Base-by-base conservation (phyloP, 352 stramenopile species). In the Phytopythium chamaehyphon region DNA sequence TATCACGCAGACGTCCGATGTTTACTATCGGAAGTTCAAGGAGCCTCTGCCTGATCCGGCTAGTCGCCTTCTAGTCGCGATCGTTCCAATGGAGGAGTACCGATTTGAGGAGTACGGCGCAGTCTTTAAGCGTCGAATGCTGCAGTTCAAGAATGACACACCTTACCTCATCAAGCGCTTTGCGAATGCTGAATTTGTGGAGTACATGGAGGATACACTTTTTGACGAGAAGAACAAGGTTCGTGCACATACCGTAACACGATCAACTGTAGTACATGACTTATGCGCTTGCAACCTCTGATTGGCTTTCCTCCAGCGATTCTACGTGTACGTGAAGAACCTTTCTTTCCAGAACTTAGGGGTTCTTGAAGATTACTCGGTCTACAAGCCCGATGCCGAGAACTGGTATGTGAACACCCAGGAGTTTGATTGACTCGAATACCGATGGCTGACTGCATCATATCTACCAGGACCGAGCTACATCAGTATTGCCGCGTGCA, bases 21-120 rank as follows among this genome's bases (percentile, higher is more conserved):
- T 90, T 40, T 88, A 87, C 50, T 93, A 89, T 46, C 77, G 83
- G 39, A 88, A 87, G 40, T 93, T 90, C 62, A 90, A 88, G 40
- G 69, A 89, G 44, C 83, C 83, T 0, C 54, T 90, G 2, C 83
- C 83, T 10, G 83, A 89, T 37, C 69, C 69, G n/a, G 67, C 64
- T 26, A 76, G 65, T 55, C 63, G 69, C n/a, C 58, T 84, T 36
- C 51, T 86, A 2, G 43, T 74, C 22, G 69, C 56, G 7, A 71
- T 86, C 35, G 57, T 67, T 3, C 31, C 74, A 33, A 24, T 83
- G 5, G 71, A 87, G 28, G 74, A 88, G 49, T 55, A 71, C 4
- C 40, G 64, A 1, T 55, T 88, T 8, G 69, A 83, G 11, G 70
- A 88, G 39, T 85, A 71, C 56, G 62, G 67, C 19, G 73, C 73